Base-by-base conservation (phyloP, 176 grass and related monocot species). In the Triticum turgidum region DNA sequence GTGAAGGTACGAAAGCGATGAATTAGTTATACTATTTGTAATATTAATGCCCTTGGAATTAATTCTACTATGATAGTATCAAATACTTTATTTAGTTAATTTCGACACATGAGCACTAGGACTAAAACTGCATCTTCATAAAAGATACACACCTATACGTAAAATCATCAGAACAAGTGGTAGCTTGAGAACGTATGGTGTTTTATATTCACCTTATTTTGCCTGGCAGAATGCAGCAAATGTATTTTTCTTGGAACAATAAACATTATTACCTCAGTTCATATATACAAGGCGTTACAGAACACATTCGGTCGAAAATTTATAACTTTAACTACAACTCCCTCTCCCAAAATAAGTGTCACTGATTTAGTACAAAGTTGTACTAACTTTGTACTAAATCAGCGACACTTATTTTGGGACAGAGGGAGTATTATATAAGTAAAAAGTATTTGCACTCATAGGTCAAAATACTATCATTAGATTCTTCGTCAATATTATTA, bases 161-260 rank as follows among this genome's bases (percentile, higher is more conserved):
- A 42, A 38, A 32, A 81, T 75, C 38, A 2, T 62, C 12, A 29
- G n/a, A 21, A 62, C 0, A 24, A 45, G 17, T 68, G 61, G 59
- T 76, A 54, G 27, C n/a, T 25, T 62, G 12, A 51, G 37, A 61
- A 84, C 21, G 6, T 15, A 61, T 4, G 5, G 49, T 24, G 76
- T 77, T 84, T 30, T 11, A 59, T 87, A 66, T 13, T 86, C 68
- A 83, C 2, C 35, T 51, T 51, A 72, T 75, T n/a, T 14, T 66
- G 3, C 12, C 68, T 51, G 47, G 11, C 63, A 65, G 4, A 65
- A 65, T 29, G 29, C 11, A 5, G 11, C 63, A 51, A 30, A 51
- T 27, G 14, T 71, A 71, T n/a, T 22, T 42, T 72, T 41, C 37
- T 73, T 69, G 25, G 7, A 15, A 11, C 38, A 49, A 78, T 78